These are phyloP conservation scores for Gigaspora rosea DNA, from an alignment of 192 early-diverging fungal genomes.

Conservation along the genomic window DNA sequence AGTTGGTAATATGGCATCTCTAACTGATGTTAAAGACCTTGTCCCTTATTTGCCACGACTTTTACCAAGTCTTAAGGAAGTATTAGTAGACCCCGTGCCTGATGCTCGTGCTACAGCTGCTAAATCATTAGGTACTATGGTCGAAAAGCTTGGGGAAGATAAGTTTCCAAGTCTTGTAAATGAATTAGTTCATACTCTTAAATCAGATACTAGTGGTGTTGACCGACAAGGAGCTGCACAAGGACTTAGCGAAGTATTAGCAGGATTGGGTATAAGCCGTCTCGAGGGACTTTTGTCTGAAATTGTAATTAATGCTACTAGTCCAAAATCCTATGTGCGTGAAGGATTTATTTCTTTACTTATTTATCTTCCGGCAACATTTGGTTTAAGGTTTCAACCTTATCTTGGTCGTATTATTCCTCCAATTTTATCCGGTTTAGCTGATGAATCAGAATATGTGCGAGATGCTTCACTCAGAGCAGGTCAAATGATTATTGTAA, in stretches of 20 bases:
- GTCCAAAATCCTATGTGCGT: constrained; percentile 76
- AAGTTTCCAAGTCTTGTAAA: constrained; percentile 91
- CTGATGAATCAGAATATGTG: constrained; percentile 94
- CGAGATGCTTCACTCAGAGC: constrained; percentile 90
- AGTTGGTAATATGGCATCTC: constrained; percentile 95
- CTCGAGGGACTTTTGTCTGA: constrained; percentile 90
- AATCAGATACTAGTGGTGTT: constrained; percentile 86
- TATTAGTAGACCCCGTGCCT: constrained; percentile 94
- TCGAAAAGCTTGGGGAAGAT: constrained; percentile 88
- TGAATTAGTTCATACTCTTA: constrained; percentile 85
- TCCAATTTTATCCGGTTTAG: constrained; percentile 85
- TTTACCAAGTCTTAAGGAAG: constrained; percentile 86
- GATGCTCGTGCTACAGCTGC: constrained; percentile 93
- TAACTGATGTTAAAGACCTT: constrained; percentile 91
- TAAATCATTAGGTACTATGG: constrained; percentile 89
- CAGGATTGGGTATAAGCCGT: constrained; percentile 82
- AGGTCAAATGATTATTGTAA: constrained; percentile 90
- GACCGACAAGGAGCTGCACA: constrained; percentile 97
- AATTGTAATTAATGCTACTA: constrained; percentile 76
- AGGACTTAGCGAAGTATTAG: constrained; percentile 91
- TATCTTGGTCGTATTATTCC: constrained; percentile 89
- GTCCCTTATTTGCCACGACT: constrained; percentile 83
- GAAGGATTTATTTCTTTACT: constrained; percentile 97
- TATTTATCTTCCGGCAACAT: constrained; percentile 94
- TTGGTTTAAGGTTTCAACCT: constrained; percentile 87